Evolutionary conservation across 768 basidiomycete species (phyloP).

Genomic region (Leccinum boreale): DNA sequence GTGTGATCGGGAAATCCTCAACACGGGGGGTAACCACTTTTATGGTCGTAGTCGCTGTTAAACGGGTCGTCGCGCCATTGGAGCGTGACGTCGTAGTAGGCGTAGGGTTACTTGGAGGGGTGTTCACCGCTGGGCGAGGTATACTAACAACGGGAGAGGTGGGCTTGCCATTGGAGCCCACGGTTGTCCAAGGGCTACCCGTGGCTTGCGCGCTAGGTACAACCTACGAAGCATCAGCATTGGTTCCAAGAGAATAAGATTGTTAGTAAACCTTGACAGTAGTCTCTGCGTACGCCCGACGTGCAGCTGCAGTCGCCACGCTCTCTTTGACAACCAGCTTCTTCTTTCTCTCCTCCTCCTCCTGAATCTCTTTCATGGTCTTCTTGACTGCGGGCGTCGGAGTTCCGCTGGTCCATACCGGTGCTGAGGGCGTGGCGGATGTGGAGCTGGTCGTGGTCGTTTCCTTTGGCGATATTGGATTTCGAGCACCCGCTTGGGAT

Average conservation of each 20-base stretch:
- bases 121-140: constrained; percentile 34
- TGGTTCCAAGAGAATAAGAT: neutral
- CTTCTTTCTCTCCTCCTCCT: constrained; percentile 91
- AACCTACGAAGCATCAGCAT: constrained; percentile 27
- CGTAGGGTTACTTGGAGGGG: constrained; percentile 27
- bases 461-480: constrained; percentile 42
- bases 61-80: constrained; percentile 36
- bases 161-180: constrained; percentile 74
- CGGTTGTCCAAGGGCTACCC: constrained; percentile 78
- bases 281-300: constrained; percentile 77
- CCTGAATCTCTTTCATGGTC: constrained; percentile 98
- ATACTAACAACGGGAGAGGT: constrained; percentile 26
- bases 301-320: constrained; percentile 50
- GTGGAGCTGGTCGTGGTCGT: constrained; percentile 17
- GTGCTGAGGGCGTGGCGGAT: constrained; percentile 33
- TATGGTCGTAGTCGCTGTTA: constrained; percentile 35
- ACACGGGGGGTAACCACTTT: constrained; percentile 35
- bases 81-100: constrained; percentile 35
- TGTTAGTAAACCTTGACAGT: constrained; percentile 58
- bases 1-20: constrained; percentile 64
- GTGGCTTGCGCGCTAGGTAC: constrained; percentile 31
- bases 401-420: constrained; percentile 72
- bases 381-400: constrained; percentile 67
- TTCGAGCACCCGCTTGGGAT: constrained; percentile 67
- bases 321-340: constrained; percentile 61